A percentile compares a stretch with the other conserved stretches of the same genome.
Conservation (phyloP, 257 asterid genomes). For the Ophiorrhiza pumila region DNA sequence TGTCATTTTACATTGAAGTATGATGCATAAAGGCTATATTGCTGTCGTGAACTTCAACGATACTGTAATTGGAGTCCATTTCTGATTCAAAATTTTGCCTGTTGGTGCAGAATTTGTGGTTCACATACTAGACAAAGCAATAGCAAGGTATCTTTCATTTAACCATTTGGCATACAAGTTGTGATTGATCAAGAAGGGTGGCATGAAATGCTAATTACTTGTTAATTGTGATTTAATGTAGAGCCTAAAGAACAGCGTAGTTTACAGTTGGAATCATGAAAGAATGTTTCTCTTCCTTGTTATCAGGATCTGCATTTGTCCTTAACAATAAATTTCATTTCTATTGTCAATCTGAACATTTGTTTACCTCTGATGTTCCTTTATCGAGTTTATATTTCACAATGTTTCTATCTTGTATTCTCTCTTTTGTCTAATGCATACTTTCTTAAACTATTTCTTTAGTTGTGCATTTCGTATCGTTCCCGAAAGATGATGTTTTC, state of each 20-base stretch:
- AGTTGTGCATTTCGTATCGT: too few relatives aligned
- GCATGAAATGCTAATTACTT: not conserved
- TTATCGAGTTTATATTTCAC: too few relatives aligned
- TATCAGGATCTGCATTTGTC: too few relatives aligned
- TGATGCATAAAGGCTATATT: not conserved
- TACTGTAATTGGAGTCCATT: not conserved
- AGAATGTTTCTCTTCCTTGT: not conserved
- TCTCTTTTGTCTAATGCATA: too few relatives aligned
- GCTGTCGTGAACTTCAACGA: not conserved
- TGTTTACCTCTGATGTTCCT: too few relatives aligned
- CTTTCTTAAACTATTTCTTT: too few relatives aligned
- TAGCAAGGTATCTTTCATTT: conserved; percentile 57
- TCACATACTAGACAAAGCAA: conserved; percentile 69
- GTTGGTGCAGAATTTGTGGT: conserved; percentile 68
- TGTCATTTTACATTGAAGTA: not conserved
- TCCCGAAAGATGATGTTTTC: too few relatives aligned
- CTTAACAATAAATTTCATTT: too few relatives aligned
- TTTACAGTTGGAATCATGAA: not conserved
- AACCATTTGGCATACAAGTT: conserved; percentile 5
- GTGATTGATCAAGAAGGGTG: not conserved
- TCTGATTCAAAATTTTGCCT: conserved; percentile 10
- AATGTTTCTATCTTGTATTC: too few relatives aligned
- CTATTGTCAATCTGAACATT: too few relatives aligned
- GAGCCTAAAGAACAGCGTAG: not conserved
- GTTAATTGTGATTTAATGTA: not conserved